These are phyloP conservation scores for Ustilago shanxiensis DNA, from an alignment of 1,284 basidiomycete species.

Conservation along the genomic window DNA sequence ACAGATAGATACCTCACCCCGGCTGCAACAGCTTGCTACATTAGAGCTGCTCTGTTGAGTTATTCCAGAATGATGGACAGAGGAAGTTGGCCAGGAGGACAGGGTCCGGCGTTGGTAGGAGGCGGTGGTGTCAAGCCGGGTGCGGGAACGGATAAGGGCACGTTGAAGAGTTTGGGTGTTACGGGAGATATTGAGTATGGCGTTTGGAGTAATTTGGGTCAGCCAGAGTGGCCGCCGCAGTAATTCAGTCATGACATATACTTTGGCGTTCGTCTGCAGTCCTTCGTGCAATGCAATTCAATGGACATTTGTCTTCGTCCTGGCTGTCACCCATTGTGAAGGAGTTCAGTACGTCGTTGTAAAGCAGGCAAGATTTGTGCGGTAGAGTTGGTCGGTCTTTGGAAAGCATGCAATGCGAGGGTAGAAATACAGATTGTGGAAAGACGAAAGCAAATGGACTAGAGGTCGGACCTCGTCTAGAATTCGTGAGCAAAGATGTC, in stretches of 20 bases:
- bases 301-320: neutral
- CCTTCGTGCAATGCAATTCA: no score
- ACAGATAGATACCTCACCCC: conserved; percentile 54
- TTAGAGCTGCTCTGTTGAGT: conserved; percentile 44
- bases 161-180: conserved; percentile 38
- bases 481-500: conserved; percentile 41
- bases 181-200: conserved; percentile 56
- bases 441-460: neutral
- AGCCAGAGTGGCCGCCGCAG: conserved; percentile 53
- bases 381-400: neutral
- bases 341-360: neutral
- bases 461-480: neutral
- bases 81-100: conserved; percentile 17
- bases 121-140: conserved; percentile 46
- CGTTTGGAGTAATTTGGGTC: conserved; percentile 50
- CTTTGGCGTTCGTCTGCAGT: no score
- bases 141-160: conserved; percentile 46
- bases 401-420: neutral
- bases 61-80: conserved; percentile 27
- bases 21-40: conserved; percentile 48
- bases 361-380: neutral
- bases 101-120: conserved; percentile 15
- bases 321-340: neutral
- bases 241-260: no score
- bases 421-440: neutral